A percentile compares a stretch with the other conserved stretches of the same genome.
Evolutionary conservation across 768 basidiomycete species (phyloP).

Genomic region (Suillus sp.): DNA sequence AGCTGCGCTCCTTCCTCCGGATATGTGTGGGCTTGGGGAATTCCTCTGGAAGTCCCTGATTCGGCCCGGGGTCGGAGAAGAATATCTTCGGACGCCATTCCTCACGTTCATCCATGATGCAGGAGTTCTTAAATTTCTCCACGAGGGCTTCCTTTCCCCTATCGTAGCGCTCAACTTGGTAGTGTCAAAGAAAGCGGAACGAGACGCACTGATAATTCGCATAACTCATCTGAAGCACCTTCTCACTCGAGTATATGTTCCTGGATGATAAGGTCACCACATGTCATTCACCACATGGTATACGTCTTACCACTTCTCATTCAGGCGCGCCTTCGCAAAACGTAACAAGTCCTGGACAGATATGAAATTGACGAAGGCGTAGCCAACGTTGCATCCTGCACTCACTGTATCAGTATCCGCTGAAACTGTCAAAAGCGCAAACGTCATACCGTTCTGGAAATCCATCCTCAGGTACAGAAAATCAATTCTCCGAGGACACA

Average conservation of each 20-base stretch:
- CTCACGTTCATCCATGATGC: conserved; percentile 86
- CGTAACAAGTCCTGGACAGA: conserved; percentile 70
- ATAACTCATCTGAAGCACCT: conserved; percentile 88
- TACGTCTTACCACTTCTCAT: conserved; percentile 72
- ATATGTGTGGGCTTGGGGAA: conserved; percentile 85
- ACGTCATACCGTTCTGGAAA: conserved; percentile 68
- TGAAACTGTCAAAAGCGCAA: conserved; percentile 3
- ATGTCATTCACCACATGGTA: conserved; percentile 7
- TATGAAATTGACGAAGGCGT: conserved; percentile 92
- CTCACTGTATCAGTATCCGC: conserved; percentile 13
- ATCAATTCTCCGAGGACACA: conserved; percentile 77
- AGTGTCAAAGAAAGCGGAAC: conserved; percentile 11
- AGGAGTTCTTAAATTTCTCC: conserved; percentile 90
- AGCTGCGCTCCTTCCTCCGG: conserved; percentile 80
- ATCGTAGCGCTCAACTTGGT: conserved; percentile 13
- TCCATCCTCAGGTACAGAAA: conserved; percentile 90
- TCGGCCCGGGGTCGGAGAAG: conserved; percentile 67
- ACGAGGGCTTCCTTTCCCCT: conserved; percentile 90
- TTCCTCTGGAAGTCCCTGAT: conserved; percentile 74
- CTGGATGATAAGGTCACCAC: conserved; percentile 38
- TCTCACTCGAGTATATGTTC: conserved; percentile 93
- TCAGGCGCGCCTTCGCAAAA: conserved; percentile 74
- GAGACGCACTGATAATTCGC: conserved; percentile 86
- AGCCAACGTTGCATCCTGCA: conserved; percentile 74
- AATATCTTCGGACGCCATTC: conserved; percentile 86